Percentiles rank a stretch among this genome's conserved stretches.
Conservation (phyloP, 306 rosid species). For the Canavalia gladiata region DNA sequence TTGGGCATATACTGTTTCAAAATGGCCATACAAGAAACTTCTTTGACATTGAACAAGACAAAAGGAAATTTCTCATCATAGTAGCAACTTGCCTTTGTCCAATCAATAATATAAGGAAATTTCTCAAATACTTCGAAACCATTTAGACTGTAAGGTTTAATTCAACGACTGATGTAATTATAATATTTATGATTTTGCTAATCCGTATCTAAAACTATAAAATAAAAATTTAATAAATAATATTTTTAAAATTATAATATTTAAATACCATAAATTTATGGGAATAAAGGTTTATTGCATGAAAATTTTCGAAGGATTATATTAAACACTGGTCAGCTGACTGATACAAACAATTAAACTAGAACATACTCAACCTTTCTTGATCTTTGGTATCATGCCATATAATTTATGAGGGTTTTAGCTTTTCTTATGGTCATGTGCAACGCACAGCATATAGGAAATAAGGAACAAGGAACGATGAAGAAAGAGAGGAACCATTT, state of each 20-base stretch:
- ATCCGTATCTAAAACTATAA: too few species aligned
- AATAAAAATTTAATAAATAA: too few species aligned
- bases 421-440: constrained; percentile 35
- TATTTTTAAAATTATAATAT: too few species aligned
- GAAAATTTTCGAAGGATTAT: not conserved
- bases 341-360: not conserved
- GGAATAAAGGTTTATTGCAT: not conserved
- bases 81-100: not conserved
- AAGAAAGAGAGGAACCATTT: too few species aligned
- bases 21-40: not conserved
- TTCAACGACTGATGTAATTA: not conserved
- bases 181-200: not conserved
- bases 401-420: constrained; percentile 1
- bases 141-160: not conserved
- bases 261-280: too few species aligned
- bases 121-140: not conserved
- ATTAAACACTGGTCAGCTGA: not conserved
- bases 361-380: not conserved
- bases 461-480: not conserved
- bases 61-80: not conserved
- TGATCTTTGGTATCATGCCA: constrained; percentile 1
- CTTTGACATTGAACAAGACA: not conserved
- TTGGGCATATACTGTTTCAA: not conserved
- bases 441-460: constrained; percentile 50
- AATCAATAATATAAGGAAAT: not conserved